Conservation (phyloP, 2,329 filamentous ascomycete species). For the Exophiala lecanii-corni region DNA sequence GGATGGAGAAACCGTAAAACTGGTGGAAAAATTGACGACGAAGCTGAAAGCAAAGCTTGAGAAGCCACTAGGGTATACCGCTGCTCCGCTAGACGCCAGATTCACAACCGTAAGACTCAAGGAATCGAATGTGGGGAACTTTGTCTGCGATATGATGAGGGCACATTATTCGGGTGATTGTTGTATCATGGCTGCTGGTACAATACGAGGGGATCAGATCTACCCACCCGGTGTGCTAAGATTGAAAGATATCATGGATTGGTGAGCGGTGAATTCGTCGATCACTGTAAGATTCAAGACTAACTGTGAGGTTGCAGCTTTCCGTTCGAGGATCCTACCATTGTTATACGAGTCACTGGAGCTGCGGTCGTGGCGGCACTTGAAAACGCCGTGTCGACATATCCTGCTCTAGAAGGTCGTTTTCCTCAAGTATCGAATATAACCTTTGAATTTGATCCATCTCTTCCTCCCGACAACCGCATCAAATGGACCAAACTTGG, state of each 20-base stretch:
- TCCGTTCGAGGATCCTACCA: slow-evolving; percentile 85
- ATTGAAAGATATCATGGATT: slow-evolving; percentile 78
- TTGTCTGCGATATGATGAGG: slow-evolving; percentile 87
- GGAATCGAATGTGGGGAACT: slow-evolving; percentile 85
- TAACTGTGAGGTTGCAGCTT: slow-evolving; percentile 46
- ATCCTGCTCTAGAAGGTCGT: slow-evolving; percentile 77
- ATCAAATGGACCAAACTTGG: slow-evolving; percentile 60
- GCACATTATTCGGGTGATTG: slow-evolving; percentile 77
- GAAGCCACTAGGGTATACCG: slow-evolving; percentile 78
- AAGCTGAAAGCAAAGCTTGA: slow-evolving; percentile 72
- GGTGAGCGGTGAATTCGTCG: slow-evolving; percentile 32
- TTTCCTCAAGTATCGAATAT: slow-evolving; percentile 89
- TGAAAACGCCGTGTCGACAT: slow-evolving; percentile 75
- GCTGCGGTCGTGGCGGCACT: slow-evolving; percentile 71
- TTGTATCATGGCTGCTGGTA: slow-evolving; percentile 77
- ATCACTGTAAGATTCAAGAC: not conserved
- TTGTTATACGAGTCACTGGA: slow-evolving; percentile 69
- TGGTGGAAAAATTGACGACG: slow-evolving; percentile 66
- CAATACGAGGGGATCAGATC: slow-evolving; percentile 81
- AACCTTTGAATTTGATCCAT: slow-evolving; percentile 65
- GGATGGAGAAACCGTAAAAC: slow-evolving; percentile 55
- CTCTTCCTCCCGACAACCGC: slow-evolving; percentile 55
- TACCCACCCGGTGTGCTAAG: slow-evolving; percentile 75
- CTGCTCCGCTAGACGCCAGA: slow-evolving; percentile 74
- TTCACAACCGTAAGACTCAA: slow-evolving; percentile 73